phyloP scores from a whole-genome alignment of 1,284 basidiomycete species.

The Fomes fomentarius region DNA sequence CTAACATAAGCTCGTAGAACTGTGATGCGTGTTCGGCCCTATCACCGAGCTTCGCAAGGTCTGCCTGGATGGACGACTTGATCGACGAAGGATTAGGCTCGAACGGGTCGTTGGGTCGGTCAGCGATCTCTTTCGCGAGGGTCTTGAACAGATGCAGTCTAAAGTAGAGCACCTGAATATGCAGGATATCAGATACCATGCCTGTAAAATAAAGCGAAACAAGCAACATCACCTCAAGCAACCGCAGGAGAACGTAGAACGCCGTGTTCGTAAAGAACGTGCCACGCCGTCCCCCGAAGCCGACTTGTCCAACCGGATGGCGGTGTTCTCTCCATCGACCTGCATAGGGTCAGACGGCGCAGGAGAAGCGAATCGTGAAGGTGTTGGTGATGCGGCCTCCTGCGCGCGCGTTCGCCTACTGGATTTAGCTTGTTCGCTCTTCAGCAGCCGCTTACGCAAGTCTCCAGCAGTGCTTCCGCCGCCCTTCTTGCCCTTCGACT shows the following conservation, averaged over 20 bases:
- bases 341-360: conserved; percentile 48
- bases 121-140: conserved; percentile 55
- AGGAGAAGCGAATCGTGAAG: conserved; percentile 63
- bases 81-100: conserved; percentile 35
- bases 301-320: conserved; percentile 20
- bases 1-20: conserved; percentile 85
- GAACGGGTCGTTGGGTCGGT: conserved; percentile 32
- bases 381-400: conserved; percentile 38
- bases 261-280: conserved; percentile 90
- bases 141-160: conserved; percentile 84
- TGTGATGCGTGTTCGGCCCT: conserved; percentile 39
- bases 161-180: conserved; percentile 83
- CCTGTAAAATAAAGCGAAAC: too few species aligned
- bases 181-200: too few species aligned
- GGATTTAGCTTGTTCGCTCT: conserved; percentile 79
- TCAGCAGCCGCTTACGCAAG: conserved; percentile 72
- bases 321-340: conserved; percentile 30
- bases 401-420: conserved; percentile 60
- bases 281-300: conserved; percentile 47
- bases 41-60: conserved; percentile 30
- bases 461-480: conserved; percentile 54
- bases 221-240: conserved; percentile 89
- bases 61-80: conserved; percentile 36
- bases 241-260: conserved; percentile 84
- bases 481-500: conserved; percentile 43